Evolutionary conservation across 495 filamentous ascomycete genomes (phyloP), one percentile per base, ranked within the genome.

Genomic region (Aspergillus bridgeri): DNA sequence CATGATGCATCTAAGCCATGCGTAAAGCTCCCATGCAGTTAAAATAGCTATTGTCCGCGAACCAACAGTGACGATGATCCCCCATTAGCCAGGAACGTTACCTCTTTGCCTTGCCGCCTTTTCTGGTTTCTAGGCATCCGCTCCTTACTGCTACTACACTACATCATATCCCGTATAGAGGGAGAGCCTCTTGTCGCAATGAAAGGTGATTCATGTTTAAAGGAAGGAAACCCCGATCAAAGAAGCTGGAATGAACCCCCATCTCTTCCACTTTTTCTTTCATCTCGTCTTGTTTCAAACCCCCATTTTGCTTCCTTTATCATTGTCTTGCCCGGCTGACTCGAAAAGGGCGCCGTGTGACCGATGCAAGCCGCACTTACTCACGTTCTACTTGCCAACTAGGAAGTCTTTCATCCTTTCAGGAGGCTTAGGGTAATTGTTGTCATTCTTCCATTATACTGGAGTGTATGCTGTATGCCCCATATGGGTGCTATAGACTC

Each of bases 291-390:
- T 15, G 33, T 38, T 38, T 15, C 33, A 38, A 38, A 13, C 33
- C 33, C 13, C 17, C 13, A 15, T 38, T 38, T 15, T 15, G 17
- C 33, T 38, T 38, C 33, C 33, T 38, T 38, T 38, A 38, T 38
- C 33, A 15, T 11, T 38, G 33, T 15, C 33, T 38, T 54, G 19
- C 54, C 57, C 68, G 48, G 65, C 61, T 70, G 68, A 70, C 68
- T 65, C 52, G 38, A 38, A 18, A n/a, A 52, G 62, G 63, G 59
- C 45, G 57, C 65, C 61, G 53, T 60, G 65, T 68, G 65, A 68
- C 60, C 51, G 27, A 43, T 11, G 17, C 38, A 48, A 68, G 58
- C 59, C 59, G 60, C 61, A 53, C 54, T 50, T 53, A 33, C 42
- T 18, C 27, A 23, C 13, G 20, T 15, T 33, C 22, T 22, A 50